Evolutionary conservation across 208 protist species (phyloP), one percentile per base, ranked within the genome.

Genomic region (Phytomonas sp.): DNA sequence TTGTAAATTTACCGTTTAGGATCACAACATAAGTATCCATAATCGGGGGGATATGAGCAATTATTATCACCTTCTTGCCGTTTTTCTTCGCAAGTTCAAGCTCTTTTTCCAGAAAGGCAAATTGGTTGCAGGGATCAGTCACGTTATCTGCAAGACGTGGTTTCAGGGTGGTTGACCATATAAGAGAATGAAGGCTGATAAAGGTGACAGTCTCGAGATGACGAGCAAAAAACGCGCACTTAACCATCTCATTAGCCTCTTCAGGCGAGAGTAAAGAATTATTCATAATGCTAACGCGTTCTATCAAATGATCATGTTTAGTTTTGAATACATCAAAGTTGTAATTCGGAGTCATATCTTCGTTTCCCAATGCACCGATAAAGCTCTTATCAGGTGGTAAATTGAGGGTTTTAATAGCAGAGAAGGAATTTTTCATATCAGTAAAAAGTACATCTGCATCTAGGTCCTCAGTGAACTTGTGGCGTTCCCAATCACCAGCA

Each of bases 281-380:
- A n/a, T 0, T 76, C 52, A 95, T 63, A 32, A 93, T 26, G 0
- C 69, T 69, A 8, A 60, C 49, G 4, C 23, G 49, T 1, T 68
- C 11, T 69, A 92, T 70, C 30, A 88, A 59, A 67, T 80, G 60
- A 23, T 33, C 2, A n/a, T 83, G 73, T 49, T 68, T 75, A 12
- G 29, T 34, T 19, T 56, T 66, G 40, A 37, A 69, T 16, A 69
- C 49, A 26, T 81, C 60, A 63, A 90, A 92, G 63, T 63, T 68
- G 73, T 93, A 92, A 72, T 93, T 76, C 23, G 83, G 84, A 23
- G 87, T 76, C 33, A 93, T 63, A 67, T 95, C 90, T 37, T 92
- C 92, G 74, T 95, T 95, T 34, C 90, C 90, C 29, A 91, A 23
- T 19, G 75, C 68, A 40, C 60, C 71, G 30, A 74, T 49, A 37